Percentiles rank a stretch among this genome's conserved stretches.
phyloP scores from a whole-genome alignment of 495 filamentous ascomycete species.

The Penicillium cataractarum region DNA sequence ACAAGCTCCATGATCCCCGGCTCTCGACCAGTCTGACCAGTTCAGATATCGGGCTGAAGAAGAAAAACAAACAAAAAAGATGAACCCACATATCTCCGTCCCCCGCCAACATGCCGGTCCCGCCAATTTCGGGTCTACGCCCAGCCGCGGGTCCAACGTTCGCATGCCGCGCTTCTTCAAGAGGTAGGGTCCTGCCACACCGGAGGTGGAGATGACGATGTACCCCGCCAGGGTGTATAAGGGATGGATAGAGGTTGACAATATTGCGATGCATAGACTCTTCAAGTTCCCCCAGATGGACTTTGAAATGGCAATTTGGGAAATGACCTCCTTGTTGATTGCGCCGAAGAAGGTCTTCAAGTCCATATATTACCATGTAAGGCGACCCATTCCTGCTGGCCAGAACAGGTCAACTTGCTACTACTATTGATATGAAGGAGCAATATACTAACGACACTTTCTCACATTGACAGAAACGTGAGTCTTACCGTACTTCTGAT shows the following conservation, averaged over 20 bases:
- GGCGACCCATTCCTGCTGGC: conserved; percentile 15
- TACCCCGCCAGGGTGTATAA: neutral
- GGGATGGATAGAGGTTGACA: neutral
- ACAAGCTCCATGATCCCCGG: conserved; percentile 17
- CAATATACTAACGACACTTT: conserved; percentile 19
- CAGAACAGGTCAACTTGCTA: neutral
- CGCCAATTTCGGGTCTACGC: conserved; percentile 56
- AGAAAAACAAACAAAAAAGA: conserved; percentile 24
- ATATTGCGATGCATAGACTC: conserved; percentile 37
- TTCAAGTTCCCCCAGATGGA: conserved; percentile 74
- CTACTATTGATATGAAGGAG: neutral
- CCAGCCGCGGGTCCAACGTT: conserved; percentile 54
- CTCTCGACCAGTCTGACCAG: conserved; percentile 6
- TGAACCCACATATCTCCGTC: conserved; percentile 67
- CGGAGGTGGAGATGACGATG: neutral
- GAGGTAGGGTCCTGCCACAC: conserved; percentile 32
- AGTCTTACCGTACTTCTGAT: conserved; percentile 17
- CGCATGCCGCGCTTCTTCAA: conserved; percentile 63
- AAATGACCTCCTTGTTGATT: conserved; percentile 74
- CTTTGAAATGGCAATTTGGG: conserved; percentile 78
- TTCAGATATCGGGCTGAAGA: conserved; percentile 23
- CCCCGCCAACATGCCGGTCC: conserved; percentile 61
- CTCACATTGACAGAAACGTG: conserved; percentile 59
- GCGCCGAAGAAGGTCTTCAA: conserved; percentile 78
- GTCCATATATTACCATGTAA: conserved; percentile 76